Evolutionary conservation across 2,329 filamentous ascomycete genomes (phyloP).

Genomic region (Paraconiothyrium brasiliense): DNA sequence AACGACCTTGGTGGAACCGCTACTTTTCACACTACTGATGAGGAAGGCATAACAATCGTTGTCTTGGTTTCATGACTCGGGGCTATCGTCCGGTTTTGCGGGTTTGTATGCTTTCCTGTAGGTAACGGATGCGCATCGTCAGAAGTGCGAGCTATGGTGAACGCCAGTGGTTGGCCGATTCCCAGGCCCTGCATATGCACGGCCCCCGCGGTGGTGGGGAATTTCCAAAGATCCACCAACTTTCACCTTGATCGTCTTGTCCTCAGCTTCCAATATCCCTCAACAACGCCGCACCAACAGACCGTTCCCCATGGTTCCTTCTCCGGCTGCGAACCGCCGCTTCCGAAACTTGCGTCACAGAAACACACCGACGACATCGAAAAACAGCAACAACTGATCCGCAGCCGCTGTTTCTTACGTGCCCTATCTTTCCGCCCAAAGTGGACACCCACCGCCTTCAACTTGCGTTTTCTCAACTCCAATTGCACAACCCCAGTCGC

Average conservation of each 20-base stretch:
- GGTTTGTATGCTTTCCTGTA: too few species aligned
- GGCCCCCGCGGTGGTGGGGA: neutral
- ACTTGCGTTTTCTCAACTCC: neutral
- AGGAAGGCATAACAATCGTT: too few species aligned
- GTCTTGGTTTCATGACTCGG: too few species aligned
- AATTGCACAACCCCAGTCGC: neutral
- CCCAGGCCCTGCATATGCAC: constrained; percentile 12
- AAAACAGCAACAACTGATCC: neutral
- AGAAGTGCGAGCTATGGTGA: neutral
- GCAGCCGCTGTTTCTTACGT: neutral
- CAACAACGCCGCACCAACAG: neutral
- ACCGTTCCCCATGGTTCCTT: constrained; percentile 2
- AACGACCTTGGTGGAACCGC: too few species aligned
- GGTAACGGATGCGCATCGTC: neutral
- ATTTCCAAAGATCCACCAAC: neutral
- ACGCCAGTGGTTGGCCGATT: constrained; percentile 6
- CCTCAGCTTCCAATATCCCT: neutral
- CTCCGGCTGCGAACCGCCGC: constrained; percentile 2
- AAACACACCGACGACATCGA: neutral
- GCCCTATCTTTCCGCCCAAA: neutral
- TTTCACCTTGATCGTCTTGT: constrained; percentile 4
- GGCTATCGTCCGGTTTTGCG: too few species aligned
- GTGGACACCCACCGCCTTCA: neutral
- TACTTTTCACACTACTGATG: too few species aligned
- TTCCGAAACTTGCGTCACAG: neutral